Percentiles rank a stretch among this genome's conserved stretches.
These are phyloP conservation scores for Saitozyma podzolica DNA, from an alignment of 768 basidiomycete species.

Conservation along the genomic window DNA sequence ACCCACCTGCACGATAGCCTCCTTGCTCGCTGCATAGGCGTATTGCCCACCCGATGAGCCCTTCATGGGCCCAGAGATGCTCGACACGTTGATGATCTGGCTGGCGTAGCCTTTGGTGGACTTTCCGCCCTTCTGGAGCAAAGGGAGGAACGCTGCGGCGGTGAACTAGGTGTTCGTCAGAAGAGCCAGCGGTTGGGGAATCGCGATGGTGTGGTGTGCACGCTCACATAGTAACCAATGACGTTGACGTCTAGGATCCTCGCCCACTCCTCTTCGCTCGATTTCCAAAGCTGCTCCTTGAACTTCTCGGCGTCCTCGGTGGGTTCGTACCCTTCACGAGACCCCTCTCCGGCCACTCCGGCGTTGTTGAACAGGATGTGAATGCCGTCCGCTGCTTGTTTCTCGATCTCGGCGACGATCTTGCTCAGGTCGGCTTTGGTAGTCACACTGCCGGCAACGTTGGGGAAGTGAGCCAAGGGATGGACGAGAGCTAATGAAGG, in stretches of 20 bases:
- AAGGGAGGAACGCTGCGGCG: constrained; percentile 40
- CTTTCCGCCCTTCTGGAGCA: constrained; percentile 28
- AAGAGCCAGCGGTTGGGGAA: background rate
- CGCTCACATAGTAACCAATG: constrained; percentile 29
- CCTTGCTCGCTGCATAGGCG: constrained; percentile 40
- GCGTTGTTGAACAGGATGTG: constrained; percentile 47
- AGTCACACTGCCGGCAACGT: constrained; percentile 28
- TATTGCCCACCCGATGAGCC: constrained; percentile 36
- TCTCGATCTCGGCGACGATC: constrained; percentile 26
- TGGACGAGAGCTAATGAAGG: too few relatives aligned
- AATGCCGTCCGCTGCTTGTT: constrained; percentile 31
- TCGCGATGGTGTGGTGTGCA: background rate
- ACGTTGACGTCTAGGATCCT: constrained; percentile 31
- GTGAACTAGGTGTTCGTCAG: constrained; percentile 24
- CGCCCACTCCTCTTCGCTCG: constrained; percentile 31
- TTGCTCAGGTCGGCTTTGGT: constrained; percentile 29
- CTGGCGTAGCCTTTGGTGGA: constrained; percentile 33
- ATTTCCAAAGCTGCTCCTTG: constrained; percentile 28
- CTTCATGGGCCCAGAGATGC: constrained; percentile 39
- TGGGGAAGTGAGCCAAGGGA: constrained; percentile 1
- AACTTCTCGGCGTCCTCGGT: constrained; percentile 27
- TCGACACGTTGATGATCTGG: constrained; percentile 40
- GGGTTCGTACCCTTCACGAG: constrained; percentile 35
- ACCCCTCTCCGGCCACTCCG: constrained; percentile 46
- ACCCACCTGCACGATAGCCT: constrained; percentile 29